Evolutionary conservation across 2,329 filamentous ascomycete genomes (phyloP).

Genomic region (Venturia effusa): DNA sequence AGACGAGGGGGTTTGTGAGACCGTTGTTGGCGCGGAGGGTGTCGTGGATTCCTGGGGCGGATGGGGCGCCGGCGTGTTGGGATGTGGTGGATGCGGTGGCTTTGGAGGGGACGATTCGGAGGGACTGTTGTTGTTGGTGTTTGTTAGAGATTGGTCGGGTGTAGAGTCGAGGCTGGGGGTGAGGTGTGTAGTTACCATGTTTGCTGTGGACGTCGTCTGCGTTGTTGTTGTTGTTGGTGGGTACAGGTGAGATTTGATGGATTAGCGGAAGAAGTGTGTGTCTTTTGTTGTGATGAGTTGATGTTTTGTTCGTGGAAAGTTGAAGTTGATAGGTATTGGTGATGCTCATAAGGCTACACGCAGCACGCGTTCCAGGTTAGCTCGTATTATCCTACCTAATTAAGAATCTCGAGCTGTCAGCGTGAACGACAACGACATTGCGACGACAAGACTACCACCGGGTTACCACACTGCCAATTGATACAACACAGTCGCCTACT

Average conservation of each 20-base stretch:
- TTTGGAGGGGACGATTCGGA: conserved; percentile 74
- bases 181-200: not conserved
- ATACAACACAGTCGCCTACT: not conserved
- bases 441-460: not conserved
- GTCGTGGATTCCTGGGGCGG: conserved; percentile 87
- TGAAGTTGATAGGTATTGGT: not conserved
- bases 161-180: not conserved
- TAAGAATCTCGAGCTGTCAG: not conserved
- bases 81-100: conserved; percentile 47
- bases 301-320: not conserved
- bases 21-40: conserved; percentile 77
- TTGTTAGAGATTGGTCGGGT: conserved; percentile 5
- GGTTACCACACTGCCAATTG: not conserved
- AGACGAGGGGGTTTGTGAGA: conserved; percentile 33
- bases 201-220: not conserved
- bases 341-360: not conserved
- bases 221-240: not conserved
- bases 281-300: not conserved
- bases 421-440: not conserved
- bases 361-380: too few species aligned
- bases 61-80: conserved; percentile 63
- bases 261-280: not conserved
- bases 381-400: too few species aligned
- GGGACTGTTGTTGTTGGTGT: conserved; percentile 48
- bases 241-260: not conserved